These are phyloP conservation scores for Fusarium nygamai DNA, from an alignment of 2,329 filamentous ascomycete genomes.

Conservation along the genomic window DNA sequence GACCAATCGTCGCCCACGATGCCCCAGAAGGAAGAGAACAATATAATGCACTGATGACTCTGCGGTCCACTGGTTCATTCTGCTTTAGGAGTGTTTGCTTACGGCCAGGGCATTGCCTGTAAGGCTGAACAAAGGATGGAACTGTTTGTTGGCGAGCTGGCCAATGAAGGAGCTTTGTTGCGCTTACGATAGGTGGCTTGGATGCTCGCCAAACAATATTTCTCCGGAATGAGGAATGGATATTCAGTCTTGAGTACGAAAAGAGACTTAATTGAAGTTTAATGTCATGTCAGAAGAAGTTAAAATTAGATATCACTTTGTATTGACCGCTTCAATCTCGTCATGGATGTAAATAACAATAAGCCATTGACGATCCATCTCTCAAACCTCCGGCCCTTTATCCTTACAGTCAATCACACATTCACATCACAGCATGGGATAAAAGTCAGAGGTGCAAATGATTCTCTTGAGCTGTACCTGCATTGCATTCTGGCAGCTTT, in stretches of 20 bases:
- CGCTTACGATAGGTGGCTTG: background rate
- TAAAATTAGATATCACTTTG: background rate
- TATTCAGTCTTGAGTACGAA: background rate
- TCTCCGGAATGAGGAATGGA: background rate
- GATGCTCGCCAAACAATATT: background rate
- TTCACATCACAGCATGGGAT: background rate
- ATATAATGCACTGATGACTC: background rate
- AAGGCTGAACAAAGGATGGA: slow-evolving; percentile 7
- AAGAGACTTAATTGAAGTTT: background rate
- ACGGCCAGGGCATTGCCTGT: background rate
- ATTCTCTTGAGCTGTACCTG: slow-evolving; percentile 39
- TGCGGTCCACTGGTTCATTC: background rate
- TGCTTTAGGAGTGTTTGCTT: background rate
- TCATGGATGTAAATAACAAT: background rate
- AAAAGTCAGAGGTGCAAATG: slow-evolving; percentile 17
- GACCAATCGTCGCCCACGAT: too few relatives aligned
- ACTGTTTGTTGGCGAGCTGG: background rate
- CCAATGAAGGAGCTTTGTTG: background rate
- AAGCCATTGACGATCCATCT: background rate
- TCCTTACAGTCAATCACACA: background rate
- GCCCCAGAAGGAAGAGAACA: background rate
- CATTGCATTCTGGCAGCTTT: slow-evolving; percentile 43
- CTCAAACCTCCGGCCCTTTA: background rate
- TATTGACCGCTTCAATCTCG: background rate
- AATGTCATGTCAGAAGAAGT: background rate